A percentile compares a stretch with the other conserved stretches of the same genome.
These are phyloP conservation scores for Herpotrichia juniperi DNA, from an alignment of 2,329 filamentous ascomycete species.

Conservation along the genomic window DNA sequence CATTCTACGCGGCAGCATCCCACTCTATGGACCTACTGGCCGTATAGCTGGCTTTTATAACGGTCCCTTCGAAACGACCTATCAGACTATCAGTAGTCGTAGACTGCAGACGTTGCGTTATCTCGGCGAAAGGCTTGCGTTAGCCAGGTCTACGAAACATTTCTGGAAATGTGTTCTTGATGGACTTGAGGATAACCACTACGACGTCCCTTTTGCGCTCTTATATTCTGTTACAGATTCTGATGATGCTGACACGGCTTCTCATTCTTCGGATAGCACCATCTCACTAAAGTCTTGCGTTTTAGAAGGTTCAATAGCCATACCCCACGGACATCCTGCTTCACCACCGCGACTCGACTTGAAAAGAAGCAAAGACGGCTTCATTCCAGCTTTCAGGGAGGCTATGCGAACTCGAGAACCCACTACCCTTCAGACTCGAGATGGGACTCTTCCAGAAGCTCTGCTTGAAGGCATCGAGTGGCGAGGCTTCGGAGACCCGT, in stretches of 20 bases:
- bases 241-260: constrained; percentile 27
- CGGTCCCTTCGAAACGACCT: constrained; percentile 45
- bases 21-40: constrained; percentile 47
- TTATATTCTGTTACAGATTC: constrained; percentile 37
- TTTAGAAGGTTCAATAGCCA: constrained; percentile 39
- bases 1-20: too few species aligned
- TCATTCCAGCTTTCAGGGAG: constrained; percentile 39
- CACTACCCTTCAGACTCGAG: constrained; percentile 24
- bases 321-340: constrained; percentile 36
- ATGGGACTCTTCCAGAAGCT: constrained; percentile 33
- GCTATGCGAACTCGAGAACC: constrained; percentile 42
- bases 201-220: constrained; percentile 40
- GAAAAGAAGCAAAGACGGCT: constrained; percentile 34
- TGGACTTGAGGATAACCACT: constrained; percentile 49
- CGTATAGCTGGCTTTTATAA: constrained; percentile 38
- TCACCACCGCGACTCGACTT: constrained; percentile 34
- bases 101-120: constrained; percentile 48
- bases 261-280: constrained; percentile 33
- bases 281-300: constrained; percentile 35
- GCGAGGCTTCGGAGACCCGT: constrained; percentile 41
- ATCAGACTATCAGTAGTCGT: constrained; percentile 44
- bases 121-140: constrained; percentile 43
- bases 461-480: constrained; percentile 35
- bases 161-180: constrained; percentile 59
- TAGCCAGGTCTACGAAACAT: constrained; percentile 35